Base-by-base conservation (phyloP, 2,329 filamentous ascomycete species). In the Ascochyta fabae region DNA sequence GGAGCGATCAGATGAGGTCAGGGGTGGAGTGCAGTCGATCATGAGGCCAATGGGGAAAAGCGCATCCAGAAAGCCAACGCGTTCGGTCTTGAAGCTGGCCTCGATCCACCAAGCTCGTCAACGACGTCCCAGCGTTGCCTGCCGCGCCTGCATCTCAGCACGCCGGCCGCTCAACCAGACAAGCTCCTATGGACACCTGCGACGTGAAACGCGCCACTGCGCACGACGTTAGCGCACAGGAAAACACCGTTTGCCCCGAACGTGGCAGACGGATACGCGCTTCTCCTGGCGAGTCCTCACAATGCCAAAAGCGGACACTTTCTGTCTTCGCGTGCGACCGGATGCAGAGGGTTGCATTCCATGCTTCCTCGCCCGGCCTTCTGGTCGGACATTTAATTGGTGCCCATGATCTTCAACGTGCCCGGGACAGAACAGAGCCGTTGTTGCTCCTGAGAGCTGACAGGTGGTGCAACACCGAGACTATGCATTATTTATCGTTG, bases 1-100 rank as follows among this genome's bases (percentile, higher is more conserved):
- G 53, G 53, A 55, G 58, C 51, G 51, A 47, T 45, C 45, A 15
- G 36, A 51, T 42, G 42, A 56, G 40, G 19, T 46, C 33, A 54
- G 56, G 47, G 44, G 48, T 39, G 35, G 39, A 44, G 26, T 33
- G 27, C 38, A 23, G 52, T 56, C 50, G 46, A 59, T 54, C 48
- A 38, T 35, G 12, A 39, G 42, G 40, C 46, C 53, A 56, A 56
- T 47, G 41, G 26, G 31, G 53, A 4, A 50, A 50, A 26, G 41
- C 44, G 51, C 52, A 35, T 12, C 22, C 44, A 40, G 13, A 23
- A 38, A 44, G 40, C 45, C 45, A 45, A 41, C 26, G 34, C 40
- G 22, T 44, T 38, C 34, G 23, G 29, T 27, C 34, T 13, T 27
- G 29, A 33, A 41, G 35, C 47, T 45, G 46, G 27, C 41, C 41